A percentile compares a stretch with the other conserved stretches of the same genome.
Evolutionary conservation across 192 early-diverging fungal species (phyloP).

Genomic region (Coemansia sp.): DNA sequence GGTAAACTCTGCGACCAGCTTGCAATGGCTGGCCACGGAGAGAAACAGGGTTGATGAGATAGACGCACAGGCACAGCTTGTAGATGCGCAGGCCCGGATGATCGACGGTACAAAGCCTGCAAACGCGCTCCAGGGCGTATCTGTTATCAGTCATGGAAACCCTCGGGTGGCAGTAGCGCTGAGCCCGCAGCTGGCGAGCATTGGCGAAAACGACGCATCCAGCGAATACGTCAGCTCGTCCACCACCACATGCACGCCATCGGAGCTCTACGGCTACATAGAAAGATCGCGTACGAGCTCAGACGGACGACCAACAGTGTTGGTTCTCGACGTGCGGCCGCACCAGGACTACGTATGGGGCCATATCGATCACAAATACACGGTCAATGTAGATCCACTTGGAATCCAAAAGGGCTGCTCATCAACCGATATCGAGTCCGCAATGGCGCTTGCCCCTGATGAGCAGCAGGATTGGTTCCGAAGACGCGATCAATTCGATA

Average conservation of each 20-base stretch:
- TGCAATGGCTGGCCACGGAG: slow-evolving; percentile 17
- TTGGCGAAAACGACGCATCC: slow-evolving; percentile 7
- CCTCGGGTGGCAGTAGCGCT: slow-evolving; percentile 13
- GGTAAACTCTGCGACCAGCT: background rate
- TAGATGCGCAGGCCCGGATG: slow-evolving; percentile 20
- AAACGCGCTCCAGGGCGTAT: slow-evolving; percentile 12
- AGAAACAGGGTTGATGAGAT: slow-evolving; percentile 39
- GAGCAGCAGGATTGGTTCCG: slow-evolving; percentile 67
- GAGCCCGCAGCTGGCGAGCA: slow-evolving; percentile 12
- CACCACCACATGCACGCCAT: slow-evolving; percentile 34
- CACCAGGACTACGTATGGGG: slow-evolving; percentile 67
- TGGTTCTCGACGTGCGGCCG: slow-evolving; percentile 79
- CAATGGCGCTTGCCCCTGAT: slow-evolving; percentile 59
- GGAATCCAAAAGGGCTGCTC: slow-evolving; percentile 60
- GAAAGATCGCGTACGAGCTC: slow-evolving; percentile 40
- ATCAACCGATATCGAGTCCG: slow-evolving; percentile 56
- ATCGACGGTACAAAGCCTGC: background rate
- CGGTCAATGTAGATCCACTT: slow-evolving; percentile 77
- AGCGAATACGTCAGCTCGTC: slow-evolving; percentile 17
- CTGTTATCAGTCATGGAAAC: slow-evolving; percentile 15
- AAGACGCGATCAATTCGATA: slow-evolving; percentile 63
- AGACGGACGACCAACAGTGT: slow-evolving; percentile 43
- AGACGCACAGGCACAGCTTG: slow-evolving; percentile 36
- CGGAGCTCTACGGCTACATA: slow-evolving; percentile 35
- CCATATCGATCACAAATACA: slow-evolving; percentile 64